Conservation (phyloP, 208 protist genomes). For the Crithidia mellificae region DNA sequence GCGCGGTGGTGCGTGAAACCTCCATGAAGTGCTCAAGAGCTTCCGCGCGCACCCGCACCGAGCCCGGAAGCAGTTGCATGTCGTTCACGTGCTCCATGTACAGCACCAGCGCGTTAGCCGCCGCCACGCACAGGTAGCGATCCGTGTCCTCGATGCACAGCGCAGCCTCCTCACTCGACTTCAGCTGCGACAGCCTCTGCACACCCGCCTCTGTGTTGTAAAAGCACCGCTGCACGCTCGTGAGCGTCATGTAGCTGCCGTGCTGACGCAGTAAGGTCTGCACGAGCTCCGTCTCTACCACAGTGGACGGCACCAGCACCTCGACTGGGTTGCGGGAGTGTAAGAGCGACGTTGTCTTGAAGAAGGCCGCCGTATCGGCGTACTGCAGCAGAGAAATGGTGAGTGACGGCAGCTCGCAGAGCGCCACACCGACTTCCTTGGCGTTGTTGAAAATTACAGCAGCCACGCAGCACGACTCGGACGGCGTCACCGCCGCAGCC, state of each 20-base stretch:
- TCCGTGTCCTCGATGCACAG: slow-evolving; percentile 59
- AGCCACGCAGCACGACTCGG: slow-evolving; percentile 57
- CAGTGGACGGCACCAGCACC: slow-evolving; percentile 68
- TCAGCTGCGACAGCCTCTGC: slow-evolving; percentile 54
- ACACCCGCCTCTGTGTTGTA: slow-evolving; percentile 72
- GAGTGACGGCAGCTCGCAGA: slow-evolving; percentile 65
- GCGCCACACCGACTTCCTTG: slow-evolving; percentile 73
- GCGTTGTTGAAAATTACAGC: slow-evolving; percentile 74
- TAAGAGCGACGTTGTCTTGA: slow-evolving; percentile 71
- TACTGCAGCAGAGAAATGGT: slow-evolving; percentile 73
- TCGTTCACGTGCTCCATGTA: slow-evolving; percentile 78
- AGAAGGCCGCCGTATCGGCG: slow-evolving; percentile 70
- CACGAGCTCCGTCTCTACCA: slow-evolving; percentile 52
- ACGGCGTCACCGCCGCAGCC: slow-evolving; percentile 5
- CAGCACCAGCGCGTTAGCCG: slow-evolving; percentile 72
- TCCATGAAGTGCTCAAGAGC: slow-evolving; percentile 74
- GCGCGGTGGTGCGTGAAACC: slow-evolving; percentile 59
- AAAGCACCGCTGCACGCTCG: slow-evolving; percentile 69
- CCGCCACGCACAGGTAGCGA: slow-evolving; percentile 80
- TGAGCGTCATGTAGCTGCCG: slow-evolving; percentile 65
- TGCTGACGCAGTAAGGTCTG: slow-evolving; percentile 66
- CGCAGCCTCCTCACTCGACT: slow-evolving; percentile 40
- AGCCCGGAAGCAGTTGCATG: slow-evolving; percentile 65
- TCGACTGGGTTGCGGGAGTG: slow-evolving; percentile 75
- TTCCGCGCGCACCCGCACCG: slow-evolving; percentile 66